A percentile compares a stretch with the other conserved stretches of the same genome.
Evolutionary conservation across 306 rosid genomes (phyloP).

Genomic region (Benincasa hispida): DNA sequence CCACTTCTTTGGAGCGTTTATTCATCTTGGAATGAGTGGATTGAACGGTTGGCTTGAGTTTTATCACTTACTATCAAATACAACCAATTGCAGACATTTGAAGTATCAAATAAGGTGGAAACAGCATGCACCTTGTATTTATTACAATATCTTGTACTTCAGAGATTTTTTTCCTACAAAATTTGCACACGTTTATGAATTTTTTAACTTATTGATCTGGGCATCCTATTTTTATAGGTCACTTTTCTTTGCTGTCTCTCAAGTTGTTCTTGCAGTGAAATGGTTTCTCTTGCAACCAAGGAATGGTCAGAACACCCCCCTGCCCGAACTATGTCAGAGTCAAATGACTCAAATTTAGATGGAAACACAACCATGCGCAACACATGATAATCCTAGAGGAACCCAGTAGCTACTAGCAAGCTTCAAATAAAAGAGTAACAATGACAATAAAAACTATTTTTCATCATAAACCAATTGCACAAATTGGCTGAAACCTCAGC

Average conservation of each 20-base stretch:
- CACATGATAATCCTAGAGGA: background rate
- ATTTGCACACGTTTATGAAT: background rate
- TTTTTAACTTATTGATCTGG: background rate
- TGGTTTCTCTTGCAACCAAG: background rate
- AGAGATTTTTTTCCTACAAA: background rate
- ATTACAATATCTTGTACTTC: background rate
- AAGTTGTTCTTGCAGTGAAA: background rate
- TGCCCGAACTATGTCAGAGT: background rate
- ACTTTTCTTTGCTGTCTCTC: background rate
- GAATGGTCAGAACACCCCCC: background rate
- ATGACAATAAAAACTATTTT: background rate
- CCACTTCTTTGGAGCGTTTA: background rate
- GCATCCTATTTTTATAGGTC: background rate
- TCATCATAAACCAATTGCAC: background rate
- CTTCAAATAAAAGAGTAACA: background rate
- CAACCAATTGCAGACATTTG: background rate
- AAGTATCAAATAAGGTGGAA: background rate
- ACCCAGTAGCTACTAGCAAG: background rate
- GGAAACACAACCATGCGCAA: background rate
- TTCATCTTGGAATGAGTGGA: background rate
- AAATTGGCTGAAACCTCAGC: background rate
- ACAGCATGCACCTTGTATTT: background rate
- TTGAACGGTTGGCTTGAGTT: background rate
- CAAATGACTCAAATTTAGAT: background rate
- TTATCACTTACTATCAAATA: background rate